Conservation (phyloP, 441 rosid species). For the Iberis amara region DNA sequence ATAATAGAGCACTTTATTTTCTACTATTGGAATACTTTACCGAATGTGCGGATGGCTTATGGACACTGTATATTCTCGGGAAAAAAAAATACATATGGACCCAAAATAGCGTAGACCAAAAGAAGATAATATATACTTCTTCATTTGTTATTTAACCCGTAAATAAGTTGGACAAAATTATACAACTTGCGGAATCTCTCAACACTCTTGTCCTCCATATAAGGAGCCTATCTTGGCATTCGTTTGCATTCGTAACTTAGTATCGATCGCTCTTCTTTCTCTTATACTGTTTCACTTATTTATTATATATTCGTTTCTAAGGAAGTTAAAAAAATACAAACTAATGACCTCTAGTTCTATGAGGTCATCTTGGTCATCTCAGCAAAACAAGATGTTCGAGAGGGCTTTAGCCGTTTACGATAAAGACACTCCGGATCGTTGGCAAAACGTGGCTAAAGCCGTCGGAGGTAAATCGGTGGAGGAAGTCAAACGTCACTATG, state of each 20-base stretch:
- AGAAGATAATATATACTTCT: not conserved
- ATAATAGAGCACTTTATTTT: too few species aligned
- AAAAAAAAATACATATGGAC: slow-evolving; percentile 24
- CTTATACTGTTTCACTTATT: slow-evolving; percentile 8
- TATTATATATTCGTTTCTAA: not conserved
- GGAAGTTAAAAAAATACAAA: not conserved
- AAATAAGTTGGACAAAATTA: slow-evolving; percentile 11
- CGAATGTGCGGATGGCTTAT: slow-evolving; percentile 1
- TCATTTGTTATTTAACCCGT: slow-evolving; percentile 1
- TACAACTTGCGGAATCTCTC: slow-evolving; percentile 28
- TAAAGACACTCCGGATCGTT: slow-evolving; percentile 36
- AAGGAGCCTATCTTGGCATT: slow-evolving; percentile 28
- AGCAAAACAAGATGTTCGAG: slow-evolving; percentile 38
- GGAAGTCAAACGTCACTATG: slow-evolving; percentile 40
- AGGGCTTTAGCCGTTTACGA: slow-evolving; percentile 38
- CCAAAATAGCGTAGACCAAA: slow-evolving; percentile 25
- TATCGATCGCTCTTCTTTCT: slow-evolving; percentile 23
- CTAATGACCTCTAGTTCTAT: slow-evolving; percentile 34
- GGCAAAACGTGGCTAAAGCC: slow-evolving; percentile 37
- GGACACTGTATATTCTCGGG: not conserved
- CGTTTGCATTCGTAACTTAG: slow-evolving; percentile 23
- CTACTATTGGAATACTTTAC: too few species aligned
- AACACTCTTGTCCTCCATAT: slow-evolving; percentile 26
- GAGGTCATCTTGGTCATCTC: slow-evolving; percentile 33
- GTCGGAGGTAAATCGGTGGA: slow-evolving; percentile 39